Evolutionary conservation across 768 basidiomycete genomes (phyloP), one percentile per base, ranked within the genome.

Genomic region (Amanita subjunquillea): DNA sequence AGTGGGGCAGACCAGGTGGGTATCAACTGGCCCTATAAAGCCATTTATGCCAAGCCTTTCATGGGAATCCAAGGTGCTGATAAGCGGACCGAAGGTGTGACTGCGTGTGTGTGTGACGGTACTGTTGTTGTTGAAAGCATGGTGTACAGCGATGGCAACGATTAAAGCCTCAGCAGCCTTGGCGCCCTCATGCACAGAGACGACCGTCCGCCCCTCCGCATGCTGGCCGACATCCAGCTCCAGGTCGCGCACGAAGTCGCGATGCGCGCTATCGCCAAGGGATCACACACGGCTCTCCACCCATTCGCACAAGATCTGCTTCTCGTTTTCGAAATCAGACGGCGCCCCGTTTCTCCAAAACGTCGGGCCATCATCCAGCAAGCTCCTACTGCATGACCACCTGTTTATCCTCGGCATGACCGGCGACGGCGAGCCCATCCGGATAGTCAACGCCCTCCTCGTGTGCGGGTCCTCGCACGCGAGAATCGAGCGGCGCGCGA

Each of bases 401-500:
- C 71, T 83, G 49, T 79, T 83, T 55, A 75, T 76, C 13, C 57
- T 85, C 55, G 78, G 73, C 15, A 77, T 79, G 0, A 76, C 75
- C 4, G 74, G 43, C 59, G 48, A 25, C 3, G 3, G 12, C 20
- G 63, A 57, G 4, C 54, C 56, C 4, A 55, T 52, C 8, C 55
- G 58, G 13, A 65, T 56, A 54, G 38, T 72, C 2, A 77, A 75
- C 55, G 69, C 73, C 3, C 68, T 89, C 10, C 68, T 87, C 50
- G 70, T 89, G 50, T 76, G 74, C 46, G 79, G 79, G 7, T 78
- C 83, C 6, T 72, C 75, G 1, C 65, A 69, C 10, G 73, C 76
- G 8, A 74, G 77, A 46, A 73, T 87, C n/a, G 77, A 83, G 48
- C 79, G n/a, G n/a, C n/a, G n/a, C n/a, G n/a, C n/a, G n/a, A n/a